Evolutionary conservation across 1,139 yeast genomes (phyloP).

Genomic region (Pichia sp.): DNA sequence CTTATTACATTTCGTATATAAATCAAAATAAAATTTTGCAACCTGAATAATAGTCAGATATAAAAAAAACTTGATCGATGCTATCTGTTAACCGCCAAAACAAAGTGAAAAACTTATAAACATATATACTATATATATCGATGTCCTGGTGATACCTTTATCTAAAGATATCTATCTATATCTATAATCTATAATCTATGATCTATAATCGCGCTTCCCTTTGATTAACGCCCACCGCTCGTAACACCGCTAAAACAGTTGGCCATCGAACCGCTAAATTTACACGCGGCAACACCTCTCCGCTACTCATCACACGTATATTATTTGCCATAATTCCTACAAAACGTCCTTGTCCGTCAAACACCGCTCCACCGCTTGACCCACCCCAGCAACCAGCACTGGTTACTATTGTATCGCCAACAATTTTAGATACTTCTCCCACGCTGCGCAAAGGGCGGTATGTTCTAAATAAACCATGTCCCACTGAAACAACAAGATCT

Average conservation of each 20-base stretch:
- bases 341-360: background rate
- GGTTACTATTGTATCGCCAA: background rate
- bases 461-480: conserved; percentile 3
- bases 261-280: background rate
- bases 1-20: too few relatives aligned
- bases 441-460: conserved; percentile 3
- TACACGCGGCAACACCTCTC: conserved; percentile 1
- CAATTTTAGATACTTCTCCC: conserved; percentile 1
- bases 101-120: too few relatives aligned
- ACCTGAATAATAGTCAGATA: too few relatives aligned
- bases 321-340: conserved; percentile 5
- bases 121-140: too few relatives aligned
- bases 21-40: too few relatives aligned
- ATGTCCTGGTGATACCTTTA: too few relatives aligned
- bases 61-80: too few relatives aligned
- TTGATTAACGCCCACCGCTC: background rate
- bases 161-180: too few relatives aligned
- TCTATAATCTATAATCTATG: too few relatives aligned
- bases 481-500: conserved; percentile 1
- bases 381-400: conserved; percentile 5
- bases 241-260: background rate
- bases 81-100: too few relatives aligned
- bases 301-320: background rate
- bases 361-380: conserved; percentile 7
- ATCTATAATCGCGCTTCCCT: background rate